Base-by-base conservation (phyloP, 495 filamentous ascomycete species). In the Penicilliopsis zonata region DNA sequence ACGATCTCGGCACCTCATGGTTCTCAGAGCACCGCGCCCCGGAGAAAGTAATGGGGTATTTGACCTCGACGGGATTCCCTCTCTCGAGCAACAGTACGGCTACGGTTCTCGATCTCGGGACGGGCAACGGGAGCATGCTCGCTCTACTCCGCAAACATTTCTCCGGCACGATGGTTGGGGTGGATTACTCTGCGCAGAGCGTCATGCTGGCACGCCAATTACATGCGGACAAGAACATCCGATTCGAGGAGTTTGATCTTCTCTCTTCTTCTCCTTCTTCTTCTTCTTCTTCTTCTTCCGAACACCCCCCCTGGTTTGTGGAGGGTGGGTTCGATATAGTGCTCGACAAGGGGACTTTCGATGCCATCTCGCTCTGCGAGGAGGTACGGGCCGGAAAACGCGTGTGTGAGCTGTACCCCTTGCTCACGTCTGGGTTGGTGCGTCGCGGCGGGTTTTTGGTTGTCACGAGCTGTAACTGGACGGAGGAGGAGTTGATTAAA, bases 401-500 rank as follows among this genome's bases (percentile, higher is more conserved):
- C 27, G 61, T 79, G 13, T 78, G 67, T 47, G 85, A 94, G 50
- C 63, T 66, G 28, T 98, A 96, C 63, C 65, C 70, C 13, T 61
- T 63, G 38, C 67, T 72, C 15, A 78, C 85, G 13, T 59, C 71
- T 19, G 42, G 49, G 30, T 56, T 94, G 17, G 62, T 96, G 27
- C 74, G 70, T 37, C 55, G 53, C 5, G 78, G 78, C 3, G 86
- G 86, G 2, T 61, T 80, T 25, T 67, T 95, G 44, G 49, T 94
- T 19, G 72, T 98, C 14, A 95, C 90, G 39, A 93, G 83, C 47
- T 98, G 90, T 52, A 98, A 98, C 59, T 98, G 90, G 90, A 94
- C 90, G 21, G 85, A 90, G 62, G 69, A 74, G 34, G 90, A 98
- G 65, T 55, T 98, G 46, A 59, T 65, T 36, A 49, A 45, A 8